Evolutionary conservation across 805 yeast species (phyloP).

Genomic region (Saccharomycodes ludwigii): DNA sequence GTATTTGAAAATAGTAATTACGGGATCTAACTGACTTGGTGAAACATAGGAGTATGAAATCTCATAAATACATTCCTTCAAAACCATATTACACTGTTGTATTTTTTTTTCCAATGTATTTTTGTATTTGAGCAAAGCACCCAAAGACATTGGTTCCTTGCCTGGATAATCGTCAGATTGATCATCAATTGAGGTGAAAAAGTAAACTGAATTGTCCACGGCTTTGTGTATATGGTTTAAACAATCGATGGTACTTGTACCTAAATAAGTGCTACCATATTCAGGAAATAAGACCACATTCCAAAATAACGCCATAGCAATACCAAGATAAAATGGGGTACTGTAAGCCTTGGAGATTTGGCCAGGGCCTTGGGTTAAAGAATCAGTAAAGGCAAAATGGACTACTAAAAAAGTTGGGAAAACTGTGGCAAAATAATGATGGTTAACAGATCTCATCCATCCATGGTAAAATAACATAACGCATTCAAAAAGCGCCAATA

Average conservation of each 20-base stretch:
- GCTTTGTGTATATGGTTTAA: slow-evolving; percentile 29
- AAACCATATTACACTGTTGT: slow-evolving; percentile 25
- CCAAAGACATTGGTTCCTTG: slow-evolving; percentile 18
- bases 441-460: slow-evolving; percentile 35
- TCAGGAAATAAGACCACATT: slow-evolving; percentile 37
- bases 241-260: slow-evolving; percentile 29
- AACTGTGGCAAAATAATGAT: slow-evolving; percentile 33
- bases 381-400: slow-evolving; percentile 34
- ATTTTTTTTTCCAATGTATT: slow-evolving; percentile 22
- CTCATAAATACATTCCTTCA: slow-evolving; percentile 37
- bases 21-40: slow-evolving; percentile 28
- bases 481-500: slow-evolving; percentile 32
- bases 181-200: slow-evolving; percentile 23
- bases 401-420: slow-evolving; percentile 37
- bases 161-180: slow-evolving; percentile 10
- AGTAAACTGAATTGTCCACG: slow-evolving; percentile 27
- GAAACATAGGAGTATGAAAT: slow-evolving; percentile 35
- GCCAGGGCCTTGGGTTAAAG: slow-evolving; percentile 21
- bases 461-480: slow-evolving; percentile 37
- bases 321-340: slow-evolving; percentile 34
- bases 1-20: slow-evolving; percentile 22
- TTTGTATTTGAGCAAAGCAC: slow-evolving; percentile 25
- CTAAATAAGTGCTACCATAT: slow-evolving; percentile 37
- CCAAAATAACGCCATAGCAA: slow-evolving; percentile 31
- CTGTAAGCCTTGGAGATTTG: slow-evolving; percentile 26